phyloP scores from a whole-genome alignment of 2,329 filamentous ascomycete genomes.

The Endothia cerciana region DNA sequence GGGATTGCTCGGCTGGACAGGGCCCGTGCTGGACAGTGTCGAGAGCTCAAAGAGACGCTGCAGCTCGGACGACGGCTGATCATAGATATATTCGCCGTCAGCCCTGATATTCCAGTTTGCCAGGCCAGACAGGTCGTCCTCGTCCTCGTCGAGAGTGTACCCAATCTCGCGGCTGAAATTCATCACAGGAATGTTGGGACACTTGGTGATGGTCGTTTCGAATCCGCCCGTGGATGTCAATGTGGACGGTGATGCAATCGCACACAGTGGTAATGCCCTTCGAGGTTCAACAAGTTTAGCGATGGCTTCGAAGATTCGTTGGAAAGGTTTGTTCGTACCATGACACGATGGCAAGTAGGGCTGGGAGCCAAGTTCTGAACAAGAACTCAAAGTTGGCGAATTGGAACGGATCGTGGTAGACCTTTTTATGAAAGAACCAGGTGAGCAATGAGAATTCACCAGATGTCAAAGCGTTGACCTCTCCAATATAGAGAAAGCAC shows the following conservation, averaged over 20 bases:
- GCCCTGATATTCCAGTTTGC: conserved; percentile 24
- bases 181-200: conserved; percentile 23
- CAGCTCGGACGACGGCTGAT: conserved; percentile 22
- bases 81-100: conserved; percentile 20
- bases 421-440: not conserved
- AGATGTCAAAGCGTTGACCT: not conserved
- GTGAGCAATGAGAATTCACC: not conserved
- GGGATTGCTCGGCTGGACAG: conserved; percentile 22
- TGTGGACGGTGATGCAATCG: conserved; percentile 29
- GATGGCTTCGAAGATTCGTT: no score
- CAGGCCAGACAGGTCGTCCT: conserved; percentile 21
- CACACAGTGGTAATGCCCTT: conserved; percentile 28
- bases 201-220: conserved; percentile 13
- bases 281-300: not conserved
- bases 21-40: conserved; percentile 23
- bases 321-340: not conserved
- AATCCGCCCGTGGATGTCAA: conserved; percentile 19
- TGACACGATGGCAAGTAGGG: conserved; percentile 11
- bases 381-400: conserved; percentile 20
- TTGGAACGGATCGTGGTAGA: conserved; percentile 20
- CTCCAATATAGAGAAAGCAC: not conserved
- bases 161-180: conserved; percentile 27
- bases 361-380: conserved; percentile 13
- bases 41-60: conserved; percentile 22
- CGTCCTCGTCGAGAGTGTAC: conserved; percentile 19